Evolutionary conservation across 345 rosid species (phyloP), one percentile per base, ranked within the genome.

Genomic region (Clarkia xantiana): DNA sequence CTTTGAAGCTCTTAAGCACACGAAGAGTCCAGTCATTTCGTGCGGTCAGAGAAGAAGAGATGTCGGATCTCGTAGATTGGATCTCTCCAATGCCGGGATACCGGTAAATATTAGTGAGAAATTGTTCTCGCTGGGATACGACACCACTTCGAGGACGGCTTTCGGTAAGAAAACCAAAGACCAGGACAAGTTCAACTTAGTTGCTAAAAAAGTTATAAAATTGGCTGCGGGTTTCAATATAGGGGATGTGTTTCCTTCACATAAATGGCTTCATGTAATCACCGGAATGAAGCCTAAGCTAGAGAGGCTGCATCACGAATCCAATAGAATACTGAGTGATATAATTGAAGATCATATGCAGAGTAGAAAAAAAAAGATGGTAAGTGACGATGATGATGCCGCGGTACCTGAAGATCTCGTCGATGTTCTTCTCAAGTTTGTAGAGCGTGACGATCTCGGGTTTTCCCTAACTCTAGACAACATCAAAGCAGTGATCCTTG

Each of bases 1-100:
- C 44, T 16, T 11, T 25, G 11, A 12, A 15, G 48, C 40, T 54
- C 9, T 12, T 25, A 20, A 54, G 49, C 40, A 0, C 25, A 8
- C 15, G 2, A 14, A 0, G 38, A 17, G 49, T 44, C 22, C 0
- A 17, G 4, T 44, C 41, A 14, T 54, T 44, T 22, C 16, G 15
- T 29, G 22, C 58, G 11, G 44, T 44, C 29, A 54, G 58, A 44
- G 42, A 54, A 29, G 46, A 52, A 17, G 49, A 44, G 46, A 10
- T 38, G 10, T 43, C 15, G 11, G 23, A 57, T 19, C 60, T 60
- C 18, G n/a, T 60, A 17, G 41, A 34, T 18, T 49, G 14, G 44
- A 54, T 64, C 6, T 14, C 65, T 51, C 54, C 0, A 39, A 40
- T 10, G 6, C 43, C 0, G 45, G 46, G 1, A 1, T 23, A 10